Conservation (phyloP, 2,329 filamentous ascomycete genomes). For the Neophaeococcomyces mojaviensis region DNA sequence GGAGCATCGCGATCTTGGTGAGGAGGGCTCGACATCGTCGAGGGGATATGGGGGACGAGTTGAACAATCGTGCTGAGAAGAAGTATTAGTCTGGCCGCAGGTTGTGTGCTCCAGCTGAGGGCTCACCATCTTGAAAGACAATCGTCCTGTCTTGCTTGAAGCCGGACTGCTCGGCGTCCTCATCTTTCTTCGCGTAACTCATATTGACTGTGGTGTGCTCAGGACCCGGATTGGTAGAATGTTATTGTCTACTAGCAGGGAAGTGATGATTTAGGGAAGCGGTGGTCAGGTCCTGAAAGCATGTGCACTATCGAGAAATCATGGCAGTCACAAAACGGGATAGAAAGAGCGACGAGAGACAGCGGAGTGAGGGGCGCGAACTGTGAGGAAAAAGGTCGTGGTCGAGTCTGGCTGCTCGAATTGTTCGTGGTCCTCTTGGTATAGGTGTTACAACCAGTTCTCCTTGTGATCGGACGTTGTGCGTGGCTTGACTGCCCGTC, state of each 20-base stretch:
- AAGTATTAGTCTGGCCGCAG: background rate
- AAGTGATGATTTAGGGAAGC: conserved; percentile 9
- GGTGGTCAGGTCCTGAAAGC: conserved; percentile 6
- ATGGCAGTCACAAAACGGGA: conserved; percentile 12
- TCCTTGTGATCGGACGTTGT: too few relatives aligned
- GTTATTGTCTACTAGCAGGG: conserved; percentile 23
- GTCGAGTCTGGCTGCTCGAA: too few relatives aligned
- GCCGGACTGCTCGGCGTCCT: conserved; percentile 87
- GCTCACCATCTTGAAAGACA: conserved; percentile 94
- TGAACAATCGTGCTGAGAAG: conserved; percentile 81
- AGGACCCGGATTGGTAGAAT: background rate
- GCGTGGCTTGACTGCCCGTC: too few relatives aligned
- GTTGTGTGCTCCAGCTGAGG: conserved; percentile 4
- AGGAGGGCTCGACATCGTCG: conserved; percentile 95
- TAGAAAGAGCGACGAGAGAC: background rate
- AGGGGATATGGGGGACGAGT: conserved; percentile 91
- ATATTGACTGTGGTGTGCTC: conserved; percentile 41
- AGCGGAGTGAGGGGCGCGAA: conserved; percentile 1
- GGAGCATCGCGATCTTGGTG: conserved; percentile 91
- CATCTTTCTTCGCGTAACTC: conserved; percentile 99
- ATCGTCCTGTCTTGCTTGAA: conserved; percentile 97
- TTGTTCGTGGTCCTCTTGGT: too few relatives aligned
- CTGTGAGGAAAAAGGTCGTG: background rate
- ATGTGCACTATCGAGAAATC: conserved; percentile 19
- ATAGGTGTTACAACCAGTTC: too few relatives aligned